A percentile compares a stretch with the other conserved stretches of the same genome.
phyloP scores from a whole-genome alignment of 148 eudicot genomes.

The Rhododendron williamsianum region DNA sequence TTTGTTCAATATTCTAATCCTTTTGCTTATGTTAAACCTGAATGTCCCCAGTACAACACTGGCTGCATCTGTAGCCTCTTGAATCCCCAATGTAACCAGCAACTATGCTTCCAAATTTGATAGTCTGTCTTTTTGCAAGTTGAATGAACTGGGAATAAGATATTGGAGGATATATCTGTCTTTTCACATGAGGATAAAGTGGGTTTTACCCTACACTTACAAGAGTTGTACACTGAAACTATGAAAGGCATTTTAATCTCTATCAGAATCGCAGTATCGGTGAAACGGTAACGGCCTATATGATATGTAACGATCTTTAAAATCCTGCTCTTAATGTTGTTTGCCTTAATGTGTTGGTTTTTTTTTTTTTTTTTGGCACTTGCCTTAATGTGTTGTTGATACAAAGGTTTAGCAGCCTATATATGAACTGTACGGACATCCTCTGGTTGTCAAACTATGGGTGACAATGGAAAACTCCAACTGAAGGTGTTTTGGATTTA shows the following conservation, averaged over 20 bases:
- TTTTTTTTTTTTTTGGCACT: too few species aligned
- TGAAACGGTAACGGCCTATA: too few species aligned
- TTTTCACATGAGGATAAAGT: background rate
- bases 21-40: background rate
- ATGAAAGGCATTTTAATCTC: background rate
- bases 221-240: background rate
- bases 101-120: background rate
- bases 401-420: background rate
- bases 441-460: background rate
- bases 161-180: background rate
- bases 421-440: background rate
- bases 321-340: background rate
- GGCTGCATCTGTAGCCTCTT: background rate
- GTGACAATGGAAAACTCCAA: background rate
- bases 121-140: background rate
- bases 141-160: background rate
- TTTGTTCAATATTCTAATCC: background rate
- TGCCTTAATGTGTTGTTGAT: background rate
- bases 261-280: too few species aligned
- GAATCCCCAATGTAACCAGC: background rate
- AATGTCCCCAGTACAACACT: background rate
- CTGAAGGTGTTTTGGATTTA: background rate
- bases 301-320: too few species aligned
- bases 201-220: background rate
- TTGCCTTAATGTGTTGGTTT: background rate